Evolutionary conservation across 495 filamentous ascomycete genomes (phyloP).

Genomic region (Cercophora sp.): DNA sequence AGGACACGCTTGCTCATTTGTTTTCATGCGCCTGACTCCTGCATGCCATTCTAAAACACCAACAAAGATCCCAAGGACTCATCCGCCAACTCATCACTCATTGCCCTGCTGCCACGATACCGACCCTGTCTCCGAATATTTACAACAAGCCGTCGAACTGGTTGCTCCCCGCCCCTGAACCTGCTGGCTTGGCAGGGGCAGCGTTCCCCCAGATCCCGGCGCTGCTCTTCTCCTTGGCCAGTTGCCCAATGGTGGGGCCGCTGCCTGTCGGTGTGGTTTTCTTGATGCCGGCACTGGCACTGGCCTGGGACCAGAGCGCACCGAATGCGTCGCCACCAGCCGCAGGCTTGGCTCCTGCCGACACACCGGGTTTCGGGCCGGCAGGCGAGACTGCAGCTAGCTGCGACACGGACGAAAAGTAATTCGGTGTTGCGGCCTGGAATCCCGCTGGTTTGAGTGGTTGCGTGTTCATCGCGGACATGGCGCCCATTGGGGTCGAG

Average conservation of each 20-base stretch:
- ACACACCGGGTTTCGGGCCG: constrained; percentile 22
- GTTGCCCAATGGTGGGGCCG: constrained; percentile 76
- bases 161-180: too few relatives aligned
- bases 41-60: constrained; percentile 16
- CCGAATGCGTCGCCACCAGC: constrained; percentile 78
- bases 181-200: constrained; percentile 21
- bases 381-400: constrained; percentile 25
- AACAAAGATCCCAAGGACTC: background rate
- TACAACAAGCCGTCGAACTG: constrained; percentile 42
- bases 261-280: constrained; percentile 60
- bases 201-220: constrained; percentile 81
- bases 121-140: too few relatives aligned
- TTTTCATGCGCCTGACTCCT: too few relatives aligned
- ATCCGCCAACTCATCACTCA: too few relatives aligned
- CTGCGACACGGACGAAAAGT: constrained; percentile 77
- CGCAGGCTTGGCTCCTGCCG: constrained; percentile 49
- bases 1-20: too few relatives aligned
- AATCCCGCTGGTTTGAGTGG: constrained; percentile 31
- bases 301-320: constrained; percentile 75
- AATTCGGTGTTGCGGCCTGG: constrained; percentile 79
- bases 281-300: constrained; percentile 70
- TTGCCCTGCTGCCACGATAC: too few relatives aligned
- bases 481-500: constrained; percentile 42
- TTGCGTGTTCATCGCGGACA: constrained; percentile 20
- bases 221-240: constrained; percentile 93